Evolutionary conservation across 208 protist genomes (phyloP).

Genomic region (Wallacemonas sp.): DNA sequence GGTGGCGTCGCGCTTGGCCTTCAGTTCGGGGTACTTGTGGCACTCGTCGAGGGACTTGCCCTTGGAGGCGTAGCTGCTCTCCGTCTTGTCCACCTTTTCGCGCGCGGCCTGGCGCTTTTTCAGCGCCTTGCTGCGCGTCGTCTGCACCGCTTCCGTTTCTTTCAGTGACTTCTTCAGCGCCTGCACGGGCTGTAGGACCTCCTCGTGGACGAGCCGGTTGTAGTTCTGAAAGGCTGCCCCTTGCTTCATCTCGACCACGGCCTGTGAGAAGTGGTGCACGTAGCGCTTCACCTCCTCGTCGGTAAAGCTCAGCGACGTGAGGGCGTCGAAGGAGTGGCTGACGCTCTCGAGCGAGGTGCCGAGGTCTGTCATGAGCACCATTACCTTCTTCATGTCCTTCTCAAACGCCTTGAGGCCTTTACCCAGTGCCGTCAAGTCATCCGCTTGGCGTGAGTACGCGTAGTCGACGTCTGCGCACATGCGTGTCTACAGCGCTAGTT

Average conservation of each 20-base stretch:
- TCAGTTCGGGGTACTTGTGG: slow-evolving; percentile 29
- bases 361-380: slow-evolving; percentile 66
- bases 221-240: slow-evolving; percentile 53
- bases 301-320: slow-evolving; percentile 54
- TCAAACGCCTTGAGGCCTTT: slow-evolving; percentile 42
- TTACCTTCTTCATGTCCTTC: slow-evolving; percentile 47
- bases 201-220: slow-evolving; percentile 53
- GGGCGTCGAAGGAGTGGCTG: slow-evolving; percentile 41
- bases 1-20: slow-evolving; percentile 25
- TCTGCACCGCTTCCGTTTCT: slow-evolving; percentile 23
- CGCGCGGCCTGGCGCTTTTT: slow-evolving; percentile 32
- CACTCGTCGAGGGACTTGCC: slow-evolving; percentile 41
- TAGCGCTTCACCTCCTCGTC: slow-evolving; percentile 30
- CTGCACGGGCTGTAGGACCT: slow-evolving; percentile 42
- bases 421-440: slow-evolving; percentile 33
- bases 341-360: slow-evolving; percentile 46
- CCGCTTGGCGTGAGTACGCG: slow-evolving; percentile 31
- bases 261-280: slow-evolving; percentile 39
- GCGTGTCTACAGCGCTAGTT: too few relatives aligned
- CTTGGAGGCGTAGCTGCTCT: slow-evolving; percentile 41
- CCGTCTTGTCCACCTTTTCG: slow-evolving; percentile 45
- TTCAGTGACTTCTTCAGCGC: slow-evolving; percentile 33
- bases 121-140: slow-evolving; percentile 24
- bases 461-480: slow-evolving; percentile 51
- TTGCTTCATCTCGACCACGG: slow-evolving; percentile 47